Percentiles rank a stretch among this genome's conserved stretches.
phyloP scores from a whole-genome alignment of 1,284 basidiomycete genomes.

The Cryptococcus floricola region DNA sequence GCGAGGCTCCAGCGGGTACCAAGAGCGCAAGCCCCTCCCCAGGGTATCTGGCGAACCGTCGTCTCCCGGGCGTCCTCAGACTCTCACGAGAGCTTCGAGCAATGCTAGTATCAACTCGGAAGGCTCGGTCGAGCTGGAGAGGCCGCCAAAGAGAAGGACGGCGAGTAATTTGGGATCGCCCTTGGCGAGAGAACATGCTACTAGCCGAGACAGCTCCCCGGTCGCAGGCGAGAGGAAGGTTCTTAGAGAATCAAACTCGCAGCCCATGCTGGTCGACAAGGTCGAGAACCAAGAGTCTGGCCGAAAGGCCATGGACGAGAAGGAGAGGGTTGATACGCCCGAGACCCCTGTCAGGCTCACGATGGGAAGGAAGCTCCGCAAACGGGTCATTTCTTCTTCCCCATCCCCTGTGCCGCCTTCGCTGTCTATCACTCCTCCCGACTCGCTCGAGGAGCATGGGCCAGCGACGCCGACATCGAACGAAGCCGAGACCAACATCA shows the following conservation, averaged over 20 bases:
- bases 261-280: background rate
- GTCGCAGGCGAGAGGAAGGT: constrained; percentile 2
- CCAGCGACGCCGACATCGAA: constrained; percentile 2
- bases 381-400: constrained; percentile 4
- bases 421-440: background rate
- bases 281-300: background rate
- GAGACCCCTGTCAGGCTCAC: background rate
- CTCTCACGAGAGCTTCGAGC: constrained; percentile 7
- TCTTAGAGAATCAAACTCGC: background rate
- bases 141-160: constrained; percentile 14
- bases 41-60: constrained; percentile 3
- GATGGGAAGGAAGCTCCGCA: constrained; percentile 9
- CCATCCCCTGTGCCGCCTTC: background rate
- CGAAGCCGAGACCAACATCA: background rate
- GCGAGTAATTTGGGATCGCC: constrained; percentile 9
- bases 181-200: background rate
- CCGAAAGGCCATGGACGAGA: background rate
- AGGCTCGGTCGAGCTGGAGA: constrained; percentile 7
- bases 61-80: background rate
- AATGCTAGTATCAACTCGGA: constrained; percentile 14
- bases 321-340: background rate
- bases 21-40: constrained; percentile 4
- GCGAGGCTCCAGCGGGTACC: background rate
- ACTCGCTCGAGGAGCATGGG: background rate
- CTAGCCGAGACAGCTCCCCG: background rate